Conservation (phyloP, 2,329 filamentous ascomycete genomes). For the Cordyceps cateniannulata region DNA sequence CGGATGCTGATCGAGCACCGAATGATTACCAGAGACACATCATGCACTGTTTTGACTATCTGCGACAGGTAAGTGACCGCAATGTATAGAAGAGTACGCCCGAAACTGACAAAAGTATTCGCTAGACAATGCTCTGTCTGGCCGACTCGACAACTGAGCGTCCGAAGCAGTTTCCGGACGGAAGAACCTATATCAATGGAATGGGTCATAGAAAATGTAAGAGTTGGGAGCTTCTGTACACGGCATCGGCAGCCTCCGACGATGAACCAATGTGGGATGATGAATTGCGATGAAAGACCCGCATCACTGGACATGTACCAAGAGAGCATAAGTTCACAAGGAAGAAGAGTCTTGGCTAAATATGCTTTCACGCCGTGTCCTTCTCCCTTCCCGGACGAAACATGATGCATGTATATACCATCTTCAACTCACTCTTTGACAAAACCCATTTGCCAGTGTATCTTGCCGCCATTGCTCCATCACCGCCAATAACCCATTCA, state of each 20-base stretch:
- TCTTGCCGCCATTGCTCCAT: slow-evolving; percentile 11
- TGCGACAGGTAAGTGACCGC: background rate
- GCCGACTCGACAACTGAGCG: background rate
- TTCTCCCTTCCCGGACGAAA: too few species aligned
- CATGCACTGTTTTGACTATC: slow-evolving; percentile 5
- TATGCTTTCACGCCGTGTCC: too few species aligned
- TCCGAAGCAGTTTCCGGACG: background rate
- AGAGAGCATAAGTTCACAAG: too few species aligned
- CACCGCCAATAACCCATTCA: slow-evolving; percentile 14
- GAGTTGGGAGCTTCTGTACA: background rate
- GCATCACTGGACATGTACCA: too few species aligned
- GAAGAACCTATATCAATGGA: background rate
- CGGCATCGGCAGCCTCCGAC: background rate
- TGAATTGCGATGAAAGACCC: background rate
- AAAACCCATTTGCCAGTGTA: background rate
- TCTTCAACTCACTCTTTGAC: background rate
- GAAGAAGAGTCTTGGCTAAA: too few species aligned
- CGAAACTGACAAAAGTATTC: background rate
- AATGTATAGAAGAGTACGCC: background rate
- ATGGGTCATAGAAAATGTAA: background rate
- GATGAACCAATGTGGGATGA: background rate
- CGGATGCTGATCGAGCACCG: background rate
- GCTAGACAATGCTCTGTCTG: background rate
- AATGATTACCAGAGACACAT: background rate
- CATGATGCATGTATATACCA: background rate